Base-by-base conservation (phyloP, 768 basidiomycete species). In the Naganishia vishniacii region DNA sequence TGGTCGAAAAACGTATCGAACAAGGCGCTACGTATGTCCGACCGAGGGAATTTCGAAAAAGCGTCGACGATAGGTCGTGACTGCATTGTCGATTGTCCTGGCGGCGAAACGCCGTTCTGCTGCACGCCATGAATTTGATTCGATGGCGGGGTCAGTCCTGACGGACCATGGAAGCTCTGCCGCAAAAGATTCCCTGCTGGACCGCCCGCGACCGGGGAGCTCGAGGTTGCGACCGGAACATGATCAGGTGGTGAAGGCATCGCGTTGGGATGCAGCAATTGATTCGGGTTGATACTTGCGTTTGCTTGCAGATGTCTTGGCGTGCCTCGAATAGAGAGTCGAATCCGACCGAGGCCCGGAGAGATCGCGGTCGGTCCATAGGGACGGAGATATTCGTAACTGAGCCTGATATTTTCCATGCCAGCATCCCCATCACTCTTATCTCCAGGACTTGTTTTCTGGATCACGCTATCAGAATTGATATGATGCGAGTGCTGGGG, bases 281-380 rank as follows among this genome's bases (percentile, higher is more conserved):
- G 53, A 41, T 56, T 56, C 23, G 53, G 53, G 13, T 56, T 56
- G 13, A 23, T 8, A 37, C 40, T 56, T 23, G 53, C 32, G 18
- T 56, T 40, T 13, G 53, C 3, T 15, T 56, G 53, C 37, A 56
- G 53, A 40, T 56, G 53, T 16, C 40, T 56, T 23, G 53, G 53
- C 31, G 61, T 48, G n/a, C 61, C 48, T 25, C 46, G 61, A 26
- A 62, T 62, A 9, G 61, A 48, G 16, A 62, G 48, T 8, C 61
- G 61, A 12, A 62, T 48, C 11, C 61, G 28, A 0, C 61, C 61
- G 16, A 62, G 40, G 4, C 61, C 61, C 31, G 61, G 61, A 4
- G 46, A 48, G 34, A 62, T 62, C 1, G 61, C 61, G 8, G 61
- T 62, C 7, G 61, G 61, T 28, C 61, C 61, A 23, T 62, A 62